Base-by-base conservation (phyloP, 176 grass and related monocot species). In the Elaeis guineensis region DNA sequence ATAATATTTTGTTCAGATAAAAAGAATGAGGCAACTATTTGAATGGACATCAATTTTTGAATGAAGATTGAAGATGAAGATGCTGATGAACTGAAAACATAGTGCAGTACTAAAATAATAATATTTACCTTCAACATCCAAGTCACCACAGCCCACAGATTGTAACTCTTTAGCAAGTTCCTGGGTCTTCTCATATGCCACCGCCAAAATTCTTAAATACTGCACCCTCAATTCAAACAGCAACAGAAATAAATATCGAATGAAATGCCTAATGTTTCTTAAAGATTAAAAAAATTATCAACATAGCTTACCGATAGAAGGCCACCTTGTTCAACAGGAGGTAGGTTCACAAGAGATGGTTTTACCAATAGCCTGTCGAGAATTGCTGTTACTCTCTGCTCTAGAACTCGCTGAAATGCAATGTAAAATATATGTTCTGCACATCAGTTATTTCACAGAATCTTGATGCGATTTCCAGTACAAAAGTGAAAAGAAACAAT, bases 161-260 rank as follows among this genome's bases (percentile, higher is more conserved):
- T 89, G 93, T 61, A 98, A 77, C 25, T 92, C 93, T 69, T 92
- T 98, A 49, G 87, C 84, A 80, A 98, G 82, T 74, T 92, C 84
- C 85, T 89, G 75, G 50, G 93, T 98, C 72, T 83, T 92, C 61
- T 89, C 87, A 58, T 89, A 98, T 65, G 93, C 72, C 76, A 98
- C 87, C 55, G 93, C 79, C 56, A 98, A 68, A 58, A 92, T 74
- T 85, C 84, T 98, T 44, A 98, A 73, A 74, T 98, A 98, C 93
- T 98, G 76, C 44, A 73, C 66, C 69, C 35, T 78, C 61, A 75
- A 57, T 77, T 77, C 32, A 53, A 85, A 55, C 26, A 57, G 24
- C 28, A 44, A 14, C 35, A 78, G 19, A 26, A 81, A 25, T 18
- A 19, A 53, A 52, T 61, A 16, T 70, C 53, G 11, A 44, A 85